phyloP scores from a whole-genome alignment of 805 yeast genomes.

The Hanseniaspora valbyensis region DNA sequence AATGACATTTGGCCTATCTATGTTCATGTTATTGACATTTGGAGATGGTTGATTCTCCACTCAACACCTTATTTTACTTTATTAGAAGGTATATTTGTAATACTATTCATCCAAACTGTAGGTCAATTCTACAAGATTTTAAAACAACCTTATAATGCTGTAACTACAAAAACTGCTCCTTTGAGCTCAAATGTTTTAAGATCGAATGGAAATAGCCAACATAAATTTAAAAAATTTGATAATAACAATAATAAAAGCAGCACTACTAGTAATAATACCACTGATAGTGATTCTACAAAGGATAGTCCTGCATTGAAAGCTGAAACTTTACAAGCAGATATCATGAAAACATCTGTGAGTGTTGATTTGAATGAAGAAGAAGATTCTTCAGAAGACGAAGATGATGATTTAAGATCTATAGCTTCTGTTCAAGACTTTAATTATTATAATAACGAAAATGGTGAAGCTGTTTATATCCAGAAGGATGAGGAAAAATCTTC shows the following conservation, averaged over 20 bases:
- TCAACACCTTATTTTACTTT: slow-evolving; percentile 84
- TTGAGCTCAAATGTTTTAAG: slow-evolving; percentile 16
- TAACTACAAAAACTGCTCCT: slow-evolving; percentile 22
- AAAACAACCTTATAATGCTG: slow-evolving; percentile 19
- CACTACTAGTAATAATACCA: not conserved
- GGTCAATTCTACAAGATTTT: slow-evolving; percentile 75
- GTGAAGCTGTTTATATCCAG: not conserved
- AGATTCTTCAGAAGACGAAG: slow-evolving; percentile 1
- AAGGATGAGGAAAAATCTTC: slow-evolving; percentile 43
- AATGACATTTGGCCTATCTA: slow-evolving; percentile 19
- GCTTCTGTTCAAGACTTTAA: slow-evolving; percentile 13
- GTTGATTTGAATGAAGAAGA: slow-evolving; percentile 3
- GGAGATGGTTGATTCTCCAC: slow-evolving; percentile 63
- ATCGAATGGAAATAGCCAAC: slow-evolving; percentile 5
- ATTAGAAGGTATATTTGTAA: slow-evolving; percentile 85
- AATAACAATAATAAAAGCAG: not conserved
- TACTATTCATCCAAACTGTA: slow-evolving; percentile 80
- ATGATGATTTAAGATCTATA: slow-evolving; percentile 14
- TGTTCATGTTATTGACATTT: slow-evolving; percentile 41
- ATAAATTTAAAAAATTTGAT: too few relatives aligned
- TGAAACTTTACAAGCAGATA: not conserved
- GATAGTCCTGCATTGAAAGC: not conserved
- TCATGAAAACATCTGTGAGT: not conserved
- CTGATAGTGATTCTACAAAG: not conserved
- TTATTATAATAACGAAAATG: slow-evolving; percentile 3